Evolutionary conservation across 2,329 filamentous ascomycete genomes (phyloP).

Genomic region (Tolypocladium nubicola): DNA sequence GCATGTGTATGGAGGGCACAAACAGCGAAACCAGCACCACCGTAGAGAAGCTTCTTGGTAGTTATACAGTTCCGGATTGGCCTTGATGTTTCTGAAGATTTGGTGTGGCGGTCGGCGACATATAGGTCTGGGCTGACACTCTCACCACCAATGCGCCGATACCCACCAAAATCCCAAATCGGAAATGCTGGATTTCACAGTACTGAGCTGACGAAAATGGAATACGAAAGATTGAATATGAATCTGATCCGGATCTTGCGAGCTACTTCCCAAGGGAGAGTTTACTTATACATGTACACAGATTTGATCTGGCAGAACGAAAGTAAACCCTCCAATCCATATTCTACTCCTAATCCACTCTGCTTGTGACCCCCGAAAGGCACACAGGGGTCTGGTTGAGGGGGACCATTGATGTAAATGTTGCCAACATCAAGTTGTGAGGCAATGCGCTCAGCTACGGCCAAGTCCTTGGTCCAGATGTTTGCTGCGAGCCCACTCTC

Average conservation of each 20-base stretch:
- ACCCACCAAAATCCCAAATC: not conserved
- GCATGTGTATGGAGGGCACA: too few relatives aligned
- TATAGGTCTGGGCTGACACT: not conserved
- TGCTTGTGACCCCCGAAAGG: conserved; percentile 9
- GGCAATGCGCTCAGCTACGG: conserved; percentile 37
- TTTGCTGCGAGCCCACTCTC: conserved; percentile 42
- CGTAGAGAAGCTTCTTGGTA: too few relatives aligned
- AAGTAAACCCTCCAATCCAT: conserved; percentile 4
- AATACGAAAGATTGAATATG: too few relatives aligned
- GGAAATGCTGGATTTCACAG: too few relatives aligned
- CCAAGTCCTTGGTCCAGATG: conserved; percentile 42
- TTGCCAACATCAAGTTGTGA: conserved; percentile 41
- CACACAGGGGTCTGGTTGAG: conserved; percentile 1
- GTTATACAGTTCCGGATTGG: too few relatives aligned
- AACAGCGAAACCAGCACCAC: not conserved
- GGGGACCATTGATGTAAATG: conserved; percentile 42
- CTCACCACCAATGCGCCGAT: not conserved
- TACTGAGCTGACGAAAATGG: too few relatives aligned
- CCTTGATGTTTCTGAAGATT: too few relatives aligned
- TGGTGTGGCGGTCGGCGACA: not conserved
- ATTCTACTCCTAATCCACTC: conserved; percentile 8
- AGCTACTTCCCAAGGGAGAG: not conserved
- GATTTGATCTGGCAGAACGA: conserved; percentile 1
- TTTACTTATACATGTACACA: not conserved
- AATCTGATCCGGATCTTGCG: too few relatives aligned